A percentile compares a stretch with the other conserved stretches of the same genome.
phyloP scores from a whole-genome alignment of 805 yeast species.

The Cyberlindnera suaveolens region DNA sequence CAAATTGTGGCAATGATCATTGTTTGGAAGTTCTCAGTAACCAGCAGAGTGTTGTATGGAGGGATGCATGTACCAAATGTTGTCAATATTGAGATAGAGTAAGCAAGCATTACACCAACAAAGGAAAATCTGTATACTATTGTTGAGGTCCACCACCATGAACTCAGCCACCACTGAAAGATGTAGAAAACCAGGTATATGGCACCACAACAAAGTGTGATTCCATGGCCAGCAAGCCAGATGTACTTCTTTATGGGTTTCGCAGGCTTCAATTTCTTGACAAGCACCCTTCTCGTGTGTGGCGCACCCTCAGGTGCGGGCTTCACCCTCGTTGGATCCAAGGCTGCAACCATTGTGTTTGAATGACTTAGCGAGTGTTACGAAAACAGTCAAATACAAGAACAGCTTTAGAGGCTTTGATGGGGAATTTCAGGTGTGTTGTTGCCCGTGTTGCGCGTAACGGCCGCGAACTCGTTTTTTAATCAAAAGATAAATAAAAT shows the following conservation, averaged over 20 bases:
- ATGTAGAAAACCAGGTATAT: conserved; percentile 28
- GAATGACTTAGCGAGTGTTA: too few relatives aligned
- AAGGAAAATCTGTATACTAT: conserved; percentile 49
- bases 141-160: conserved; percentile 39
- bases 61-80: conserved; percentile 60
- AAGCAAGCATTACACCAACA: conserved; percentile 48
- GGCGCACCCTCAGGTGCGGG: conserved; percentile 14
- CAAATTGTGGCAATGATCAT: conserved; percentile 49
- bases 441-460: too few relatives aligned
- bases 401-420: too few relatives aligned
- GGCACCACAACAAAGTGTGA: conserved; percentile 39
- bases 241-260: conserved; percentile 38
- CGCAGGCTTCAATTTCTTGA: conserved; percentile 28
- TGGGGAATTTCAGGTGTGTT: too few relatives aligned
- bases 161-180: conserved; percentile 19
- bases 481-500: too few relatives aligned
- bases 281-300: conserved; percentile 28
- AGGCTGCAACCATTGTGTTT: conserved; percentile 6
- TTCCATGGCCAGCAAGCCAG: conserved; percentile 55
- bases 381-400: too few relatives aligned
- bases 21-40: conserved; percentile 74
- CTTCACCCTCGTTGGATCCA: conserved; percentile 11
- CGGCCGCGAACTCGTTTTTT: too few relatives aligned
- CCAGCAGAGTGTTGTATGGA: conserved; percentile 53
- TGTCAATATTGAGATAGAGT: conserved; percentile 47